These are phyloP conservation scores for Tilletiaria anomala DNA, from an alignment of 1,284 basidiomycete genomes.

Conservation along the genomic window DNA sequence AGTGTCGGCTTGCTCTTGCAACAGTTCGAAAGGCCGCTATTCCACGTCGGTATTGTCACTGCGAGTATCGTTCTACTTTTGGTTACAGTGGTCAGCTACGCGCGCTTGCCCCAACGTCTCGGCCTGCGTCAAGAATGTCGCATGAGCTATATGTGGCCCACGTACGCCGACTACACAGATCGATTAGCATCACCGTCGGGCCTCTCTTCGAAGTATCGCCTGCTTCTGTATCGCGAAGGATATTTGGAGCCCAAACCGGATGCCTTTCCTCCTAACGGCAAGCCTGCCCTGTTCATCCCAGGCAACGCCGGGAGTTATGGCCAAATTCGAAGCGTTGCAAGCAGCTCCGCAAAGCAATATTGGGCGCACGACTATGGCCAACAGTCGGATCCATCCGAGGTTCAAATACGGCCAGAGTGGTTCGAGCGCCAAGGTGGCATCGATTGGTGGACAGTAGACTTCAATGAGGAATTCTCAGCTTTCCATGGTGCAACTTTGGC, in stretches of 20 bases:
- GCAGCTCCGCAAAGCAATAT: constrained; percentile 68
- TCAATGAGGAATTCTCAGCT: constrained; percentile 93
- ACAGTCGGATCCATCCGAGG: background rate
- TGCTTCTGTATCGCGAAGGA: constrained; percentile 82
- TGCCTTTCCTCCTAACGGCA: constrained; percentile 9
- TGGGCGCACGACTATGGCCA: constrained; percentile 46
- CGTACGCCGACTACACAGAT: constrained; percentile 52
- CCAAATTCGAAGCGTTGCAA: constrained; percentile 87
- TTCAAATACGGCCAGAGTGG: constrained; percentile 12
- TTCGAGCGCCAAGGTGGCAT: constrained; percentile 7
- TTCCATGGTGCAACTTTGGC: constrained; percentile 79
- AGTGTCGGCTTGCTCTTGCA: too few species aligned
- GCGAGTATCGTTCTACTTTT: too few species aligned
- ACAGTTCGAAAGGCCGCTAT: too few species aligned
- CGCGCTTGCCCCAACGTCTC: constrained; percentile 8
- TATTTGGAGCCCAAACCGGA: constrained; percentile 4
- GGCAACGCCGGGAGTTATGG: constrained; percentile 91
- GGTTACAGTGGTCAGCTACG: too few species aligned
- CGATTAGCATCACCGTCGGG: constrained; percentile 52
- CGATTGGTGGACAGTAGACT: constrained; percentile 54
- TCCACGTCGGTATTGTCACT: too few species aligned
- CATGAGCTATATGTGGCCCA: constrained; percentile 95
- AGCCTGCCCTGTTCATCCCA: constrained; percentile 83
- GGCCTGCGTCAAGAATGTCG: constrained; percentile 50
- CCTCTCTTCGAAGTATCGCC: constrained; percentile 58